A percentile compares a stretch with the other conserved stretches of the same genome.
phyloP scores from a whole-genome alignment of 1,284 basidiomycete species.

The Pulveroboletus sp. region DNA sequence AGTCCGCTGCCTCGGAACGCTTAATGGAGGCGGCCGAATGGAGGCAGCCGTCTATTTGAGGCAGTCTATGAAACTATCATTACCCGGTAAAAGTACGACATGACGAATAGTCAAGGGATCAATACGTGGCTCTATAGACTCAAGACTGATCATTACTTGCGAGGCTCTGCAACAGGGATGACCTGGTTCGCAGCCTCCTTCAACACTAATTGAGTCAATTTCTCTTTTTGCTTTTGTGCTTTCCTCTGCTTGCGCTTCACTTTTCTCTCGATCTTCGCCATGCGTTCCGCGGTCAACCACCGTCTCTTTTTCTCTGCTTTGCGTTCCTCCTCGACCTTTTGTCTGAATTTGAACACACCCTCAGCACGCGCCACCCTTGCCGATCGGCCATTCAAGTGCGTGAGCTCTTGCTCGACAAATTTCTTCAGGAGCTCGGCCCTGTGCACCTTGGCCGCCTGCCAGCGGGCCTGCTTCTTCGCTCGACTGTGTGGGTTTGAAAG shows the following conservation, averaged over 20 bases:
- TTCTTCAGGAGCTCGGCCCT: conserved; percentile 49
- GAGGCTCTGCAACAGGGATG: conserved; percentile 40
- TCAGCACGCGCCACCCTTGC: conserved; percentile 61
- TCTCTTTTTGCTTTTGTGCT: conserved; percentile 53
- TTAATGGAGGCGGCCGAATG: too few relatives aligned
- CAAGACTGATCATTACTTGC: conserved; percentile 2
- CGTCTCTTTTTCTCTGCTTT: conserved; percentile 56
- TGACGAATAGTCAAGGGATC: background rate
- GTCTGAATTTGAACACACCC: conserved; percentile 69
- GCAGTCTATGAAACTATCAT: too few relatives aligned
- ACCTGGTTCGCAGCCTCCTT: conserved; percentile 63
- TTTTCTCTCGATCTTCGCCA: conserved; percentile 44
- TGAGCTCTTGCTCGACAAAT: conserved; percentile 52
- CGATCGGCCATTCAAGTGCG: conserved; percentile 52
- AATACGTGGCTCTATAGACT: conserved; percentile 1
- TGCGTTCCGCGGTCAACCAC: conserved; percentile 48
- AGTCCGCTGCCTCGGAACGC: background rate
- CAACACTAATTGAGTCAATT: conserved; percentile 59
- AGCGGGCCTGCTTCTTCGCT: conserved; percentile 73
- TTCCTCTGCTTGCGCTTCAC: conserved; percentile 56
- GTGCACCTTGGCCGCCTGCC: conserved; percentile 52
- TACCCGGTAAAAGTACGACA: background rate
- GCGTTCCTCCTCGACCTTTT: conserved; percentile 52
- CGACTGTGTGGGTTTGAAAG: conserved; percentile 77
- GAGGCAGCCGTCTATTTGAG: too few relatives aligned